These are phyloP conservation scores for Yamadazyma kitorensis DNA, from an alignment of 805 yeast species.

Conservation along the genomic window DNA sequence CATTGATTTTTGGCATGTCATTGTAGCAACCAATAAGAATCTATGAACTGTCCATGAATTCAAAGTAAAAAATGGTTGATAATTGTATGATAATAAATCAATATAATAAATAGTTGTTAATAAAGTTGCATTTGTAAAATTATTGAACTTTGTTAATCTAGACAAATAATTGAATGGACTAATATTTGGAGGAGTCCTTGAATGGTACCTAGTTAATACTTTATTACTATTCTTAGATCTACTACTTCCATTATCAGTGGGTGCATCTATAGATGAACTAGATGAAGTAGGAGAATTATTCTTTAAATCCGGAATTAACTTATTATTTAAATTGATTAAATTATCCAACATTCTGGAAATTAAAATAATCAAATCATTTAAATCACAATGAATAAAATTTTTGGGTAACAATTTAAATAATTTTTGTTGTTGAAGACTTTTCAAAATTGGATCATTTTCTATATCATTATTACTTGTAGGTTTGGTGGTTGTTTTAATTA, in stretches of 20 bases:
- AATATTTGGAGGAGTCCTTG: conserved; percentile 87
- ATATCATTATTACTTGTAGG: background rate
- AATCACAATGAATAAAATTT: conserved; percentile 7
- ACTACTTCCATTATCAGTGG: too few species aligned
- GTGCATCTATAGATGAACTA: too few species aligned
- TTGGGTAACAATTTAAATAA: conserved; percentile 4
- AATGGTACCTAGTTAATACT: conserved; percentile 82
- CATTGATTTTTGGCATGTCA: conserved; percentile 84
- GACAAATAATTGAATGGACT: conserved; percentile 74
- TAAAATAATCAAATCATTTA: conserved; percentile 65
- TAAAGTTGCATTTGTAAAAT: conserved; percentile 78
- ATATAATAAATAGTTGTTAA: conserved; percentile 85
- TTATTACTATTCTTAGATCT: conserved; percentile 17
- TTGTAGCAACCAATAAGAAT: conserved; percentile 84
- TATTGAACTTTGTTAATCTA: conserved; percentile 78
- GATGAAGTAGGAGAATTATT: conserved; percentile 21
- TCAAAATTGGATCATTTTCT: too few species aligned
- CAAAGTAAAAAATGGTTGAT: conserved; percentile 70
- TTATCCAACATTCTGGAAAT: conserved; percentile 79
- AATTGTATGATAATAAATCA: conserved; percentile 76
- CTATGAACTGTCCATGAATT: conserved; percentile 94
- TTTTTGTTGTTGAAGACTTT: background rate
- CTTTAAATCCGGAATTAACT: conserved; percentile 33
- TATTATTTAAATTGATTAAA: conserved; percentile 73
- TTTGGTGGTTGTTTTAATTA: conserved; percentile 4